phyloP scores from a whole-genome alignment of 2,329 filamentous ascomycete species.

The Didymella sp. region DNA sequence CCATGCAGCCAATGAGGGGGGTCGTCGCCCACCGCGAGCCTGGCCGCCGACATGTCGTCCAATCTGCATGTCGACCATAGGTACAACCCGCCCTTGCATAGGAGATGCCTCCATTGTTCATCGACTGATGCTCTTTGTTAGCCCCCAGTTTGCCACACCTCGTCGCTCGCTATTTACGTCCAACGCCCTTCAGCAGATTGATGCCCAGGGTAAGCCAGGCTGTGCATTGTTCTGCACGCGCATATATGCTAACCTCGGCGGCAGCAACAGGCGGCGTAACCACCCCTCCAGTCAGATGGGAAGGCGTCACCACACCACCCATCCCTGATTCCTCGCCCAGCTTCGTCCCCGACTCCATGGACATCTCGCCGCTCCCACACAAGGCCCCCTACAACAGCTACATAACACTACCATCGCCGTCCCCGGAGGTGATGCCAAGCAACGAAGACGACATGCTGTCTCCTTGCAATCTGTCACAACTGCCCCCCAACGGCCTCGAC shows the following conservation, averaged over 20 bases:
- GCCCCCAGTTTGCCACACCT: slow-evolving; percentile 82
- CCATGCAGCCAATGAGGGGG: slow-evolving; percentile 75
- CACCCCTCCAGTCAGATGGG: slow-evolving; percentile 58
- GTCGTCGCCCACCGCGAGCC: slow-evolving; percentile 87
- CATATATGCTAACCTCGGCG: slow-evolving; percentile 35
- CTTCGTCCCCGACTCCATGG: slow-evolving; percentile 78
- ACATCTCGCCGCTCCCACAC: slow-evolving; percentile 88
- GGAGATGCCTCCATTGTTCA: slow-evolving; percentile 21
- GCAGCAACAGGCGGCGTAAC: slow-evolving; percentile 50
- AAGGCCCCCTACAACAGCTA: slow-evolving; percentile 70
- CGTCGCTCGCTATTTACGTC: slow-evolving; percentile 84
- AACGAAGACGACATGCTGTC: slow-evolving; percentile 56
- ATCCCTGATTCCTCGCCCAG: slow-evolving; percentile 84
- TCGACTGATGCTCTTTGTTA: slow-evolving; percentile 57
- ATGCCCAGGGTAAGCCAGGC: slow-evolving; percentile 64
- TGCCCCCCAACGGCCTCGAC: slow-evolving; percentile 37
- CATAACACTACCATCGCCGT: slow-evolving; percentile 70
- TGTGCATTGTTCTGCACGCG: slow-evolving; percentile 9
- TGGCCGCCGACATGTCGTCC: slow-evolving; percentile 93
- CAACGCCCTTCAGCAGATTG: slow-evolving; percentile 67
- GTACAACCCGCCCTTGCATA: slow-evolving; percentile 59
- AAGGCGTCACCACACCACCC: slow-evolving; percentile 82
- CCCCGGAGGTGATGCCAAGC: slow-evolving; percentile 61
- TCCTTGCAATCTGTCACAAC: slow-evolving; percentile 42
- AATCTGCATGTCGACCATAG: slow-evolving; percentile 97